A percentile compares a stretch with the other conserved stretches of the same genome.
Evolutionary conservation across 1,139 yeast genomes (phyloP).

Genomic region (Candida glucosophila): DNA sequence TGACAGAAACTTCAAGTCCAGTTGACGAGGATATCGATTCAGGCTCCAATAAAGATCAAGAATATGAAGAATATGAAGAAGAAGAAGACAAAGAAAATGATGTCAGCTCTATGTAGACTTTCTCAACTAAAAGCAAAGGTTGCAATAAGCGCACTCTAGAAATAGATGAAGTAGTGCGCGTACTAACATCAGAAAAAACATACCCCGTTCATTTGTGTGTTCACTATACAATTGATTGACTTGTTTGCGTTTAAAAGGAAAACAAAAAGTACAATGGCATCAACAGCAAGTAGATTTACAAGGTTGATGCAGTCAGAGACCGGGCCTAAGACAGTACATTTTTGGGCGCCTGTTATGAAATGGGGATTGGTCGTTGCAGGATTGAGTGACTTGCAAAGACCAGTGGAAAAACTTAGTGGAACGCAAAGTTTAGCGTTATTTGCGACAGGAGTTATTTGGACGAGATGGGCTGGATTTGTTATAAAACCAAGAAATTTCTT

Average conservation of each 20-base stretch:
- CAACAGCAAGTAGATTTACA: conserved; percentile 50
- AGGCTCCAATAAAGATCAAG: no score
- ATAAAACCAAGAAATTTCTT: conserved; percentile 82
- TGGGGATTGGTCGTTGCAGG: conserved; percentile 95
- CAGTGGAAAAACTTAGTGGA: conserved; percentile 85
- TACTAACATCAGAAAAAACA: not conserved
- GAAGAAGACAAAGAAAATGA: no score
- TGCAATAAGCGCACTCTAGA: not conserved
- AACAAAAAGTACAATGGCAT: conserved; percentile 25
- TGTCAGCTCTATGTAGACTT: no score
- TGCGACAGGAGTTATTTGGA: conserved; percentile 95
- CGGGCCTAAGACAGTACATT: conserved; percentile 92
- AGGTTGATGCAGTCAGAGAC: conserved; percentile 78
- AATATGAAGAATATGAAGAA: no score
- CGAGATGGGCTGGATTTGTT: conserved; percentile 91
- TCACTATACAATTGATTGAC: not conserved
- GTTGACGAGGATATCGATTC: no score
- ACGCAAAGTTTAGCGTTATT: conserved; percentile 85
- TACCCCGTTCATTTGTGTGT: not conserved
- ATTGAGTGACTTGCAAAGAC: conserved; percentile 74
- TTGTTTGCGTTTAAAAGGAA: not conserved
- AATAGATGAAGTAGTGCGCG: not conserved
- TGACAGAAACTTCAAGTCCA: no score
- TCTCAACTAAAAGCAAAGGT: no score
- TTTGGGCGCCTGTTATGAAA: conserved; percentile 69